Evolutionary conservation across 164 flowering plant genomes (phyloP), one percentile per base, ranked within the genome.

Genomic region (Euptelea pleiosperma): DNA sequence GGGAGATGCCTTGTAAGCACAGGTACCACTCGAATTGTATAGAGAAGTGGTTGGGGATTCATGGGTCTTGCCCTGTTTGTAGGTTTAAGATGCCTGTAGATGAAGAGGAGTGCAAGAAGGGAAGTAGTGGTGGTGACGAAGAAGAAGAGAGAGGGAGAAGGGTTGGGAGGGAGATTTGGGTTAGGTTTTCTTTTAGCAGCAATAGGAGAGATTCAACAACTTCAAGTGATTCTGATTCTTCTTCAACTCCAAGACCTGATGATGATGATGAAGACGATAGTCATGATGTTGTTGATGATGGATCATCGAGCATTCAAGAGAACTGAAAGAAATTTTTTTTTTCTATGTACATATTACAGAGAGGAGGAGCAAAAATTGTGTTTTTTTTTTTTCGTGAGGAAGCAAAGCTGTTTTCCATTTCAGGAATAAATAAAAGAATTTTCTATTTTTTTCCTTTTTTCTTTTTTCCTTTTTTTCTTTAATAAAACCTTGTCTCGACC

Each of bases 61-160:
- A 82, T 67, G 94, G 97, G 66, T 73, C 84, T 26, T 90, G 97
- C 59, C 97, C 97, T 25, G 73, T 85, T 72, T 90, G 97, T 60
- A 66, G 97, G 70, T 77, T 61, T 45, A 55, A 70, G 63, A 79
- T 90, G 88, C 94, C 97, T 31, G 74, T 73, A 37, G 87, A 84
- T 2, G 87, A 82, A 8, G 76, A 62, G 11, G 75, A 69, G 19
- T 31, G 28, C 16, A 67, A 63, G 21, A 68, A 67, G 67, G 69
- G 63, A 63, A 60, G 68, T 29, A 70, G 46, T 39, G 58, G 40
- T 18, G 68, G n/a, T n/a, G n/a, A n/a, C n/a, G n/a, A n/a, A n/a
- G n/a, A n/a, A n/a, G 58, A 60, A 12, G 63, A 55, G 28, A 53
- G 50, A 44, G 76, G 61, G 59, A 66, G 48, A 51, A 62, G 75